Evolutionary conservation across 352 stramenopile genomes (phyloP).

Genomic region (Phytopythium boreale): DNA sequence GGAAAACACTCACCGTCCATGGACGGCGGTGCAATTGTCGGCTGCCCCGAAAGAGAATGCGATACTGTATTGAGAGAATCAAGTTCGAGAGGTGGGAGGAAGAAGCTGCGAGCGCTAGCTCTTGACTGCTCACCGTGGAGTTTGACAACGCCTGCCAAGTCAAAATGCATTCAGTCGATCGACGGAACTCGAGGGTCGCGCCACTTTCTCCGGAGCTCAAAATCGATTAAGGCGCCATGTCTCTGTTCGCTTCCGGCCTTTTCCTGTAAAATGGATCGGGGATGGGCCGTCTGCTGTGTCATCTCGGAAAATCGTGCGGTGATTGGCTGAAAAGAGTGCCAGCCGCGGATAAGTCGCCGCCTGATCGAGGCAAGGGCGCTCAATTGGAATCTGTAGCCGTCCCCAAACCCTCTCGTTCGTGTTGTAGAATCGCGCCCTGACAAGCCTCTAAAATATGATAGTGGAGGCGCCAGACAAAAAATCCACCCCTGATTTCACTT

Average conservation of each 20-base stretch:
- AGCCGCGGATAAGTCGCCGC: background rate
- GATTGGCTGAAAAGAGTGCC: background rate
- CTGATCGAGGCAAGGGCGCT: too few relatives aligned
- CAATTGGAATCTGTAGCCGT: background rate
- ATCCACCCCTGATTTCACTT: background rate
- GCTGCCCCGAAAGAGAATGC: background rate
- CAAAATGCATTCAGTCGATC: background rate
- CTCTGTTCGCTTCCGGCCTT: background rate
- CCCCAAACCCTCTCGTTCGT: too few relatives aligned
- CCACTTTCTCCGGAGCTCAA: background rate
- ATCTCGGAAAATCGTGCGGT: background rate
- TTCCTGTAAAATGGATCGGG: background rate
- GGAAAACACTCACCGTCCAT: background rate
- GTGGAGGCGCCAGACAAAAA: background rate
- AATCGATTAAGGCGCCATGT: constrained; percentile 2
- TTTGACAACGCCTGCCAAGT: too few relatives aligned
- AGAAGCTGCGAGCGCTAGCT: too few relatives aligned
- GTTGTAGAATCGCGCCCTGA: background rate
- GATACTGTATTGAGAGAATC: background rate
- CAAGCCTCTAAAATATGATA: background rate
- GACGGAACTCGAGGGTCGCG: background rate
- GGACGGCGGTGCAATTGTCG: background rate
- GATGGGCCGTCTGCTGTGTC: background rate
- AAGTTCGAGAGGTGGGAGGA: background rate
- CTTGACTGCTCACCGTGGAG: background rate